A percentile compares a stretch with the other conserved stretches of the same genome.
phyloP scores from a whole-genome alignment of 2,329 filamentous ascomycete genomes.

The Ilyonectria sp. region DNA sequence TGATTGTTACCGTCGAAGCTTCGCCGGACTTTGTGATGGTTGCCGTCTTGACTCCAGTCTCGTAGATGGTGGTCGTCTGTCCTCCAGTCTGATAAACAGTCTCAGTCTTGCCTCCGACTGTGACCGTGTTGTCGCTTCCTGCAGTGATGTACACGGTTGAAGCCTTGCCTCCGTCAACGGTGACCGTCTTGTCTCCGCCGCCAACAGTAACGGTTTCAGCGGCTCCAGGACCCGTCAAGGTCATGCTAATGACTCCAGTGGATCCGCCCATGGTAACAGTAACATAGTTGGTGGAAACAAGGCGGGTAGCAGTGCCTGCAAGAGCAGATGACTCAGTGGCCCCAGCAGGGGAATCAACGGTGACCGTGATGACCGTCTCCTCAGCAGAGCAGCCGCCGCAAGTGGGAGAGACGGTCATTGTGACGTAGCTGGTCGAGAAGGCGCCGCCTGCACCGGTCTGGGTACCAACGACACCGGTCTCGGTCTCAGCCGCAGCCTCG shows the following conservation, averaged over 20 bases:
- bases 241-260: conserved; percentile 38
- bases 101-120: conserved; percentile 13
- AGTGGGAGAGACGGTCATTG: conserved; percentile 27
- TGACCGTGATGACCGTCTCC: conserved; percentile 31
- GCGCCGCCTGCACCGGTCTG: conserved; percentile 14
- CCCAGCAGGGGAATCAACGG: conserved; percentile 22
- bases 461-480: not conserved
- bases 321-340: conserved; percentile 16
- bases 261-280: conserved; percentile 32
- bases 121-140: conserved; percentile 15
- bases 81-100: not conserved
- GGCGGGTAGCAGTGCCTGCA: conserved; percentile 4
- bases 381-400: conserved; percentile 26
- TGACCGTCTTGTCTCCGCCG: conserved; percentile 12
- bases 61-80: no score
- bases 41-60: no score
- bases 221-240: conserved; percentile 24
- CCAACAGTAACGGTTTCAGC: conserved; percentile 33
- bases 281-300: conserved; percentile 33
- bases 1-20: not conserved
- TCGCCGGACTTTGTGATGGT: not conserved
- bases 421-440: conserved; percentile 29
- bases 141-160: conserved; percentile 16
- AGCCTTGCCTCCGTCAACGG: not conserved
- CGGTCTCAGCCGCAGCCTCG: conserved; percentile 11